These are phyloP conservation scores for Stemphylium lycopersici DNA, from an alignment of 2,329 filamentous ascomycete genomes.

Conservation along the genomic window DNA sequence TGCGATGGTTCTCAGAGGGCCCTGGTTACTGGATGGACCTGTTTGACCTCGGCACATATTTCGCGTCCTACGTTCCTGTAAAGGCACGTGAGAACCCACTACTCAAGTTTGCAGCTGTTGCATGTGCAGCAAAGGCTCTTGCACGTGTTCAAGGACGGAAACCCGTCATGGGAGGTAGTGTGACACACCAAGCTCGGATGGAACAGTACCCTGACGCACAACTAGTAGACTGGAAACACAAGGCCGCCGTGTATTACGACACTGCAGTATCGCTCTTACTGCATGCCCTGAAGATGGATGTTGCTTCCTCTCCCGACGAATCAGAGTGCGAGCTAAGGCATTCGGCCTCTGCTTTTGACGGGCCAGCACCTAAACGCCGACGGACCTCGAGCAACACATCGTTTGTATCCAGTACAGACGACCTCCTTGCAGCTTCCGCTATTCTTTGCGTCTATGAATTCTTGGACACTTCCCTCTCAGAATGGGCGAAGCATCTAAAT, in stretches of 20 bases:
- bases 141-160: conserved; percentile 61
- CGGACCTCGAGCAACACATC: conserved; percentile 51
- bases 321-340: conserved; percentile 33
- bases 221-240: conserved; percentile 64
- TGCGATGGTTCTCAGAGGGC: conserved; percentile 65
- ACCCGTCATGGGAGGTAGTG: conserved; percentile 57
- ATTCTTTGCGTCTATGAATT: conserved; percentile 73
- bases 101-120: conserved; percentile 62
- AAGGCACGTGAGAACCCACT: conserved; percentile 59
- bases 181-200: conserved; percentile 56
- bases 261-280: conserved; percentile 59
- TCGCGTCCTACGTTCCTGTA: conserved; percentile 65
- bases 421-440: conserved; percentile 68
- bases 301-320: conserved; percentile 37
- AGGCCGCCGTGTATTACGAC: conserved; percentile 66
- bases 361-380: conserved; percentile 47
- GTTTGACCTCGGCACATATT: conserved; percentile 64
- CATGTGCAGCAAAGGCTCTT: conserved; percentile 67
- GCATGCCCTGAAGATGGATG: conserved; percentile 44
- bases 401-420: conserved; percentile 58
- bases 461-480: conserved; percentile 66
- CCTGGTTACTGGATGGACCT: conserved; percentile 66
- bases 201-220: conserved; percentile 58
- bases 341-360: conserved; percentile 13
- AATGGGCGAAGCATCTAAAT: conserved; percentile 69